phyloP scores from a whole-genome alignment of 1,139 yeast species.

The Sugiyamaella japonica region DNA sequence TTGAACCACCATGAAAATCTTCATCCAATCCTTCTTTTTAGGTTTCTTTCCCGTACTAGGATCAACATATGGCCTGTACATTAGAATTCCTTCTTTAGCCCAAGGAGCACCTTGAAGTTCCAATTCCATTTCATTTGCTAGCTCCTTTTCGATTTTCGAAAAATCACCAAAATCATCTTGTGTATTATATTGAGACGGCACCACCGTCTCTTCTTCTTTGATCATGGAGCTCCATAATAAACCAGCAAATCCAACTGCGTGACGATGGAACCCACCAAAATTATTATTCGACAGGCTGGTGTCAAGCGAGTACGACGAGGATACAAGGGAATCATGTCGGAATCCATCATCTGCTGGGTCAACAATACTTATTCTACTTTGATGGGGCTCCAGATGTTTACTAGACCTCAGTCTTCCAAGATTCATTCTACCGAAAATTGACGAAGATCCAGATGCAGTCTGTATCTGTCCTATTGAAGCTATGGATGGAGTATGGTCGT shows the following conservation, averaged over 20 bases:
- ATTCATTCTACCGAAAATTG: constrained; percentile 32
- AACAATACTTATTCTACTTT: constrained; percentile 29
- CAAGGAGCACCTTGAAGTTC: constrained; percentile 75
- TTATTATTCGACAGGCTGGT: constrained; percentile 28
- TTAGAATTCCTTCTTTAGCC: constrained; percentile 68
- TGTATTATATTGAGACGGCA: constrained; percentile 22
- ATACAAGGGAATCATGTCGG: constrained; percentile 35
- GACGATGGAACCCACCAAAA: constrained; percentile 33
- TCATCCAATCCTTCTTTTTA: constrained; percentile 38
- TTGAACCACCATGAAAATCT: constrained; percentile 41
- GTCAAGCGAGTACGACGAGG: constrained; percentile 34
- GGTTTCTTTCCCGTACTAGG: constrained; percentile 36
- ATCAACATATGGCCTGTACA: constrained; percentile 48
- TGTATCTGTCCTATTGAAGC: constrained; percentile 17
- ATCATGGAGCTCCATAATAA: constrained; percentile 39
- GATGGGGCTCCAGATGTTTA: constrained; percentile 27
- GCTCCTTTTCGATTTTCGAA: constrained; percentile 34
- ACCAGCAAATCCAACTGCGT: constrained; percentile 42
- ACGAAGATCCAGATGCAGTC: constrained; percentile 21
- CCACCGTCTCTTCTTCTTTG: constrained; percentile 30
- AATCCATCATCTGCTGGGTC: constrained; percentile 26
- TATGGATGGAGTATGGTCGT: constrained; percentile 23
- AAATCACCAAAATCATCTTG: constrained; percentile 35
- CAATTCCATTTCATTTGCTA: constrained; percentile 54
- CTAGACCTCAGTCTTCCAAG: constrained; percentile 27